Evolutionary conservation across 306 rosid species (phyloP).

Genomic region (Erythrophleum fordii): DNA sequence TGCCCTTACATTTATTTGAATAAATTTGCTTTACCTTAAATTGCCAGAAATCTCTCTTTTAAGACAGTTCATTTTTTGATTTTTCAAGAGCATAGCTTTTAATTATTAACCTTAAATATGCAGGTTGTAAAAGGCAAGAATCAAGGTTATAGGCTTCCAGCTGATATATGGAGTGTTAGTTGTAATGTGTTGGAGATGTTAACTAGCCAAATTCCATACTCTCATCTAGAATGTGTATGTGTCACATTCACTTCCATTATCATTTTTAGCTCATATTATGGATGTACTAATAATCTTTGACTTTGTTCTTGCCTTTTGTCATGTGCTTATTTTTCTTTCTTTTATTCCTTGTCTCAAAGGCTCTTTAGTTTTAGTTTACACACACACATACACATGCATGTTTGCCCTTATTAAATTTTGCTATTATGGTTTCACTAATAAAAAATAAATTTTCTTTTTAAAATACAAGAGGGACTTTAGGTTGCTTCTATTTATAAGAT

Average conservation of each 20-base stretch:
- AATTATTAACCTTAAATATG: slow-evolving; percentile 36
- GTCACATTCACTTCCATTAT: slow-evolving; percentile 15
- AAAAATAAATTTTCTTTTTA: no score
- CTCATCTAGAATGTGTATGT: slow-evolving; percentile 68
- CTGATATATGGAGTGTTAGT: slow-evolving; percentile 97
- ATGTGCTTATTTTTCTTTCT: background rate
- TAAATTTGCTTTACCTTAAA: no score
- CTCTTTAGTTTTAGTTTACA: background rate
- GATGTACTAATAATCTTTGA: background rate
- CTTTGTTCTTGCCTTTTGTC: slow-evolving; percentile 18
- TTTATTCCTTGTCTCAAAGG: slow-evolving; percentile 15
- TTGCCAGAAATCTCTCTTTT: background rate
- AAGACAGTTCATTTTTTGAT: slow-evolving; percentile 5
- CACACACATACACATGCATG: no score
- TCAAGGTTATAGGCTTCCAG: slow-evolving; percentile 84
- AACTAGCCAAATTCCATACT: slow-evolving; percentile 68
- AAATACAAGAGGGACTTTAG: no score
- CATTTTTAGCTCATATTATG: background rate
- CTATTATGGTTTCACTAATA: no score
- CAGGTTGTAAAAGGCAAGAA: slow-evolving; percentile 81
- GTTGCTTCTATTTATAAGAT: no score
- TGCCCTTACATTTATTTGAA: no score
- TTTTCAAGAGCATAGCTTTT: slow-evolving; percentile 8
- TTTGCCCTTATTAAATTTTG: no score
- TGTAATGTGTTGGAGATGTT: slow-evolving; percentile 95